Evolutionary conservation across 805 yeast species (phyloP).

Genomic region (Henningerozyma blattae): DNA sequence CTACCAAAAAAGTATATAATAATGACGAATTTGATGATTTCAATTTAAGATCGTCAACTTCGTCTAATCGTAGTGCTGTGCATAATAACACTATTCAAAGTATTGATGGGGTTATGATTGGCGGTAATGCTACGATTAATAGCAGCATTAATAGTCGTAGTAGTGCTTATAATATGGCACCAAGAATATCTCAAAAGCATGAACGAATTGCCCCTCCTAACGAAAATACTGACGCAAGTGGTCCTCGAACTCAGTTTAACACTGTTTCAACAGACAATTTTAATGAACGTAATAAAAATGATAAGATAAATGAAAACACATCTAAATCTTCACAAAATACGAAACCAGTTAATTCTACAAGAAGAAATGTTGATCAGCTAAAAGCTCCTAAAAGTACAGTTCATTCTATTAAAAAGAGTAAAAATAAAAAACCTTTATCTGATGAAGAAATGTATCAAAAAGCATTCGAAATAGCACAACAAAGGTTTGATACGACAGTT

Average conservation of each 20-base stretch:
- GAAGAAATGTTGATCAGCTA: too few relatives aligned
- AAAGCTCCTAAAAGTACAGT: too few relatives aligned
- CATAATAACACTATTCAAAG: background rate
- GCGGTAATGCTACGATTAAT: too few relatives aligned
- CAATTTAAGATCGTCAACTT: background rate
- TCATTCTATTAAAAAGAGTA: background rate
- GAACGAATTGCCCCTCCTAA: background rate
- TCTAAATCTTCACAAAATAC: background rate
- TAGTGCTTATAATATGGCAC: background rate
- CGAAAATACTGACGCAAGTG: background rate
- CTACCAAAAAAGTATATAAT: slow-evolving; percentile 46
- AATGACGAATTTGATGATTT: background rate
- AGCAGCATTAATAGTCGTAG: background rate
- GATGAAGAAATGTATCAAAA: slow-evolving; percentile 44
- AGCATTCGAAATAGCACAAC: slow-evolving; percentile 47
- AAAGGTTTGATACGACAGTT: slow-evolving; percentile 25
- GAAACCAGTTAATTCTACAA: background rate
- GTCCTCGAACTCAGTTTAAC: too few relatives aligned
- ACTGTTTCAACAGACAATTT: too few relatives aligned
- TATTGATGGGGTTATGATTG: too few relatives aligned
- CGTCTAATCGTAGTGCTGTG: background rate
- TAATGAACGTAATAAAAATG: too few relatives aligned
- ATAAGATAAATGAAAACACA: too few relatives aligned
- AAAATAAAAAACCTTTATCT: slow-evolving; percentile 10
- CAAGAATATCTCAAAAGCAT: background rate